phyloP scores from a whole-genome alignment of 371 early-diverging fungal genomes.

The Mortierella sp. region DNA sequence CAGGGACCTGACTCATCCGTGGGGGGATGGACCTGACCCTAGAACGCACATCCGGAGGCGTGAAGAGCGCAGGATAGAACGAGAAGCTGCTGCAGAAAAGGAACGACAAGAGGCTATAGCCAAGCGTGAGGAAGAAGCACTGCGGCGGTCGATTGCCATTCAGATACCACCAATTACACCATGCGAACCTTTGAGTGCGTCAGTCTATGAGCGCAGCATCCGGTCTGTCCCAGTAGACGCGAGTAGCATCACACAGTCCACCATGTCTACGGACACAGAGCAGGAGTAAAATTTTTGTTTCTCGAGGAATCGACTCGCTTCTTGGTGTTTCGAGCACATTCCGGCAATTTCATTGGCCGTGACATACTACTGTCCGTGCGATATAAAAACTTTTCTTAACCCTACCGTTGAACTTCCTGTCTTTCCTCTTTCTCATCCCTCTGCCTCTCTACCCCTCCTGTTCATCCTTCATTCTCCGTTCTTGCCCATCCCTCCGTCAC shows the following conservation, averaged over 20 bases:
- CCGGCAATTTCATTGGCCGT: conserved; percentile 17
- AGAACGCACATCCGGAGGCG: conserved; percentile 24
- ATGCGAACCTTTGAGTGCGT: conserved; percentile 4
- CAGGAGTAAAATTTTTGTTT: too few species aligned
- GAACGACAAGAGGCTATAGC: conserved; percentile 10
- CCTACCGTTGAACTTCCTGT: too few species aligned
- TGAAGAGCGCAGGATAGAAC: neutral
- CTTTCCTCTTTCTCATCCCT: too few species aligned
- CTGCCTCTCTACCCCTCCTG: too few species aligned
- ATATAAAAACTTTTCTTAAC: too few species aligned
- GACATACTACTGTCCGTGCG: neutral
- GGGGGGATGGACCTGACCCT: conserved; percentile 38
- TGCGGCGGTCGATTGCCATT: conserved; percentile 11
- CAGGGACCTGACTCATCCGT: conserved; percentile 31
- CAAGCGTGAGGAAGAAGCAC: neutral
- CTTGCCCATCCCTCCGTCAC: too few species aligned
- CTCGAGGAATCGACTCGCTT: too few species aligned
- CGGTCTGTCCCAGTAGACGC: neutral
- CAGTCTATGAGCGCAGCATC: conserved; percentile 8
- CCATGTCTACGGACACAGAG: too few species aligned
- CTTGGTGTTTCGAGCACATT: conserved; percentile 19
- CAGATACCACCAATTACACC: conserved; percentile 20
- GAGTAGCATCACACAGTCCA: too few species aligned
- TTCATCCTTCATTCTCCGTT: too few species aligned
- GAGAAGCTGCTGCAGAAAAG: conserved; percentile 9